phyloP scores from a whole-genome alignment of 2,329 filamentous ascomycete species.

The Didymellaceae sp. region DNA sequence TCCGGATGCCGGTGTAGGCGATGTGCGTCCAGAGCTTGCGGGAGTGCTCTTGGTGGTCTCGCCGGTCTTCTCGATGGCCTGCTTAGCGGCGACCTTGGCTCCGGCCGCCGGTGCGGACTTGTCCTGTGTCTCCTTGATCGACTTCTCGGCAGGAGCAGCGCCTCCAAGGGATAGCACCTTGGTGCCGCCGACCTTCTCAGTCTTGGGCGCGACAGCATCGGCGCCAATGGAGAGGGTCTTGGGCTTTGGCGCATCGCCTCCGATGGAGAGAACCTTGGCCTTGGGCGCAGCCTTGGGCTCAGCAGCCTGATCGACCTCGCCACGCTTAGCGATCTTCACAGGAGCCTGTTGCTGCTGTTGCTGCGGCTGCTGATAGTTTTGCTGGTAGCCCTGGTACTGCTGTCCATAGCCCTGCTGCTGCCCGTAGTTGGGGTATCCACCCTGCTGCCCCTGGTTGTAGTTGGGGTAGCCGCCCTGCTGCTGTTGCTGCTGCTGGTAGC shows the following conservation, averaged over 20 bases:
- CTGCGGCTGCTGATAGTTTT: constrained; percentile 53
- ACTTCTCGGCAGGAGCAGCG: constrained; percentile 56
- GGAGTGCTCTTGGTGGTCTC: constrained; percentile 62
- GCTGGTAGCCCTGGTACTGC: constrained; percentile 54
- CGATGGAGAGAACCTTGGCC: constrained; percentile 70
- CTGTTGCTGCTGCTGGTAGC: constrained; percentile 28
- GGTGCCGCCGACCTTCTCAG: constrained; percentile 57
- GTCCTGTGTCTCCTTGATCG: constrained; percentile 55
- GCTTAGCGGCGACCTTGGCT: constrained; percentile 82
- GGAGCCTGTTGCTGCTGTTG: constrained; percentile 60
- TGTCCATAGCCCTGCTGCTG: constrained; percentile 8
- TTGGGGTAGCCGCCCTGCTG: constrained; percentile 28
- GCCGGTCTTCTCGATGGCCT: constrained; percentile 91
- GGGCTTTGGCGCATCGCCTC: constrained; percentile 63
- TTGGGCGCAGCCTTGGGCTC: constrained; percentile 56
- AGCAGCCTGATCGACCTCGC: constrained; percentile 57
- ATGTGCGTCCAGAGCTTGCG: constrained; percentile 70
- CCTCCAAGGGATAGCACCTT: constrained; percentile 81
- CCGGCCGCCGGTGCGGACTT: constrained; percentile 67
- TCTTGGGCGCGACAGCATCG: constrained; percentile 61
- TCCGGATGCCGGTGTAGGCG: constrained; percentile 82
- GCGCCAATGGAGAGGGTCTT: constrained; percentile 68
- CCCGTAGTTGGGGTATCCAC: constrained; percentile 18
- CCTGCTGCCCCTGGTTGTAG: constrained; percentile 33
- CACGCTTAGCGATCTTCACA: constrained; percentile 68